Base-by-base conservation (phyloP, 1,284 basidiomycete species). In the Thelephora terrestris region DNA sequence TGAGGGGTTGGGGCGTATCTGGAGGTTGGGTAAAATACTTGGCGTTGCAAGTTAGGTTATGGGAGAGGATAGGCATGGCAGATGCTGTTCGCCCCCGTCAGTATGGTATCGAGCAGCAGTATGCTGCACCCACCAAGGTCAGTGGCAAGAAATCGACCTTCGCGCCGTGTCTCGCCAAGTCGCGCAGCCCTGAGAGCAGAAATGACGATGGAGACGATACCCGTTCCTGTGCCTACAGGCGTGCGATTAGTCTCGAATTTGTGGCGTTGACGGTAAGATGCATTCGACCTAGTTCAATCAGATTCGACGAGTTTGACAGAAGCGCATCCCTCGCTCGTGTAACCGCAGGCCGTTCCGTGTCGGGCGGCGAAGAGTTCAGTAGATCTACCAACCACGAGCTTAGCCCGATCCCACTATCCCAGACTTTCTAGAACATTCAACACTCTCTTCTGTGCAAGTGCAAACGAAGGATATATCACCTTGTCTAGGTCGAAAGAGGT, bases 401-500 rank as follows among this genome's bases (percentile, higher is more conserved):
- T 20, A 91, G 66, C 2, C 85, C 88, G 43, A 91, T 73, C 1
- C 89, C 90, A 48, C 88, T 92, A 62, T 93, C 91, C 91, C 90
- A 92, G 46, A 92, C 76, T 88, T 92, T 93, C 90, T 92, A 67
- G 29, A 53, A 48, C 25, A 49, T 47, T 56, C 58, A 61, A 47
- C 43, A 51, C 25, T 18, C 25, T 21, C 21, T 14, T 14, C 12
- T n/a, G 9, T 2, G 23, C 34, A 35, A 6, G 24, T 18, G 40
- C 18, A 39, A 29, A 20, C 38, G 5, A 23, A 16, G 43, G 24
- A n/a, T 18, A 45, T 18, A 46, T 56, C 48, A 89, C 91, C 77
- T 93, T 93, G 69, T 93, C 90, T 5, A 94, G 70, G 60, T 91
- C 90, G 61, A 89, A 93, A 2, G 84, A 85, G 0, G 85, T 91